Base-by-base conservation (phyloP, 768 basidiomycete species). In the Lanmaoa rubissima region DNA sequence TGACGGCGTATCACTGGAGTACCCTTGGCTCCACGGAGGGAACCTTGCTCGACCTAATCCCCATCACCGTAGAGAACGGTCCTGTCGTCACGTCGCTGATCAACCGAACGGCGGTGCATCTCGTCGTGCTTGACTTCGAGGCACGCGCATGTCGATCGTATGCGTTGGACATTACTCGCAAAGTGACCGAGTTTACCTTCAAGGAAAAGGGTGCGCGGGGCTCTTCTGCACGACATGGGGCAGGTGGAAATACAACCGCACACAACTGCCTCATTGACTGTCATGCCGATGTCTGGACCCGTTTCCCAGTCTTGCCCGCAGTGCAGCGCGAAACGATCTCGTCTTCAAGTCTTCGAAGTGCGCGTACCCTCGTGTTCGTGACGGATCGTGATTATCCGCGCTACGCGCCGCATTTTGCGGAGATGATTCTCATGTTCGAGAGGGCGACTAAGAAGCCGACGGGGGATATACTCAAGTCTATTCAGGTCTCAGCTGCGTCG, bases 261-360 rank as follows among this genome's bases (percentile, higher is more conserved):
- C 76, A 84, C 57, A 86, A 84, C 51, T 77, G 71, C 43, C 69
- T 86, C 12, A 69, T 85, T 16, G 80, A 83, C 58, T 84, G 82
- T 52, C 77, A 82, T 51, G 66, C 75, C 0, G 82, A 83, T 14
- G 79, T 83, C 21, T 85, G 84, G 84, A 82, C 76, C 5, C 78
- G 84, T 11, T 85, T 83, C 62, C 84, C 84, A 0, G 83, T 85
- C 4, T 59, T 81, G 2, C 73, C 83, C 3, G 82, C 83, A 0
- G 74, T 85, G n/a, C 73, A 75, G 36, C 75, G 80, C 10, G 73
- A 76, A 32, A 79, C 79, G 0, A 72, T 78, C 40, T 68, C 72
- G 0, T 70, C 73, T 0, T 73, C 73, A 5, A 65, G 64, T 21
- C 61, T 69, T 10, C 68, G 76, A n/a, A 67, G 60, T 10, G 53